Evolutionary conservation across 495 filamentous ascomycete genomes (phyloP), one percentile per base, ranked within the genome.

Genomic region (Podospora anserina): DNA sequence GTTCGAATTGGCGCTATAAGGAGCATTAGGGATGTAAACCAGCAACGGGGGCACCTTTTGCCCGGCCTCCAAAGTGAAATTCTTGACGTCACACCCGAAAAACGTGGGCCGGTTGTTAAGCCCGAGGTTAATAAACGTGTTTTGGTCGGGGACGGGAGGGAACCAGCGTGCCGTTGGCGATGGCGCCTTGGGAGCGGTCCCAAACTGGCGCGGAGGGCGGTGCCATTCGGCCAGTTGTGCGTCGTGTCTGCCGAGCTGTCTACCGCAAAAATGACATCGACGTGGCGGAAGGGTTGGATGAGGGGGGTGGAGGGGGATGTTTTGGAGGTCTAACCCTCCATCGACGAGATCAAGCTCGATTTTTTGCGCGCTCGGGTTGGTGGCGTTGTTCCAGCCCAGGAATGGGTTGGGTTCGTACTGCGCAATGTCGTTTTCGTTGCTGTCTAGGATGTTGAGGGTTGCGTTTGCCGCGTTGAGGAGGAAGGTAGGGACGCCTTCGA

Each of bases 231-330:
- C 91, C 92, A 97, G 80, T 80, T 83, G 69, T 82, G 82, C 13
- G 78, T 76, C 0, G 90, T 94, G 78, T 97, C 94, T 39, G 92
- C 93, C 7, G 90, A 92, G 59, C 87, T 88, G 79, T 98, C 94
- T 69, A 96, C 81, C 26, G 94, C 94, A 76, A 97, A 96, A 76
- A 97, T 93, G 27, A 97, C 90, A 76, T 97, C 95, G 63, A 98
- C 89, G 56, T 84, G 70, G 28, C 94, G 91, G 32, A 77, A 39
- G 0, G 92, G 92, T 72, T 97, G 92, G 73, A 97, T 91, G 5
- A 94, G 84, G 0, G 0, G 95, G 95, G 70, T 93, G 85, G 2
- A 97, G 83, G 0, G 94, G 94, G 62, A 97, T 88, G 77, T 97
- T 97, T 75, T 98, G 91, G 20, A 87, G 74, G 75, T 97, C 94